A percentile compares a stretch with the other conserved stretches of the same genome.
These are phyloP conservation scores for Russula sp. DNA, from an alignment of 768 basidiomycete genomes.

Conservation along the genomic window DNA sequence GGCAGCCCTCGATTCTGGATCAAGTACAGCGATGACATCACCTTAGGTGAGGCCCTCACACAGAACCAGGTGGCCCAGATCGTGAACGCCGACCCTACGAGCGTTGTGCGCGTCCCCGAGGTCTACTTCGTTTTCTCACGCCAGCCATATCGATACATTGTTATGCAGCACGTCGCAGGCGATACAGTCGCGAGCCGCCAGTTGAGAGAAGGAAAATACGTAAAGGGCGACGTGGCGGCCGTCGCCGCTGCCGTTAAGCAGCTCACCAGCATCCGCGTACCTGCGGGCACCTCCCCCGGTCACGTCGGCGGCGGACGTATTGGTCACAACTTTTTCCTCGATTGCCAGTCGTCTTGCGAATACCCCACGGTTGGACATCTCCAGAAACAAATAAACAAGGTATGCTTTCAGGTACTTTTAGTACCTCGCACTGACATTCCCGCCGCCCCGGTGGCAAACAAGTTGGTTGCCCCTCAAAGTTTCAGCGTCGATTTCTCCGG, in stretches of 20 bases:
- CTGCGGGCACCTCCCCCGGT: background rate
- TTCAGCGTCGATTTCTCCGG: too few relatives aligned
- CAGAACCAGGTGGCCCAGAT: background rate
- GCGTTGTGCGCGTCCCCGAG: background rate
- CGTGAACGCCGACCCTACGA: background rate
- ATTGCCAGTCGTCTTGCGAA: too few relatives aligned
- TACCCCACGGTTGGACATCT: too few relatives aligned
- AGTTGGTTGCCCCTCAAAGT: too few relatives aligned
- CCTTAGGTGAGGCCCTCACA: background rate
- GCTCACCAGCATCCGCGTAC: background rate
- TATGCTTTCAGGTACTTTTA: too few relatives aligned
- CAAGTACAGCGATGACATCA: background rate
- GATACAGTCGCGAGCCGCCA: background rate
- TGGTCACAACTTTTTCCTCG: background rate
- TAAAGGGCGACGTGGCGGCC: background rate
- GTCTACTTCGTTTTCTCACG: background rate
- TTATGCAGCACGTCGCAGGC: background rate
- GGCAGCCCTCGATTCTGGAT: background rate
- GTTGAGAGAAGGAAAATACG: background rate
- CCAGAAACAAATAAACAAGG: too few relatives aligned
- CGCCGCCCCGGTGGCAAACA: too few relatives aligned
- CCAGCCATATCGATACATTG: background rate
- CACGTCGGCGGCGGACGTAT: background rate
- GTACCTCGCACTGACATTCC: too few relatives aligned
- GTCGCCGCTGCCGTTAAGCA: background rate